These are phyloP conservation scores for Paecilomyces fulvus DNA, from an alignment of 2,329 filamentous ascomycete genomes.

Conservation along the genomic window DNA sequence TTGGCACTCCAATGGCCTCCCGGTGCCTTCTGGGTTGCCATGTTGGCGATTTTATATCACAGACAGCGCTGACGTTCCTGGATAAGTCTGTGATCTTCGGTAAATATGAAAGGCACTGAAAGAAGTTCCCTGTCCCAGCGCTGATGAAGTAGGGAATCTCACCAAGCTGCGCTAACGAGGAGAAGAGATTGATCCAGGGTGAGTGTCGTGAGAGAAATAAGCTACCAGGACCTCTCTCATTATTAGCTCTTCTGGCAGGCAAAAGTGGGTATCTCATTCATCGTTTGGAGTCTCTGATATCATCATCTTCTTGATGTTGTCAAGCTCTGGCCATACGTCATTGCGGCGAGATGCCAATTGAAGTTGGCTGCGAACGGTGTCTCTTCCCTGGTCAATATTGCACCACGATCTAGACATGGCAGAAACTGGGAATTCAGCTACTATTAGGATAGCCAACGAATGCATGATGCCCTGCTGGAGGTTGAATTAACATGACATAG, in stretches of 20 bases:
- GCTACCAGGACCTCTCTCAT: too few species aligned
- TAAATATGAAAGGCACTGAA: background rate
- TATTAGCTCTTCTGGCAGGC: background rate
- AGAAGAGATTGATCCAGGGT: background rate
- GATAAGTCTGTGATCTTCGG: background rate
- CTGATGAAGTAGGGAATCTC: background rate
- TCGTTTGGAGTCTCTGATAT: background rate
- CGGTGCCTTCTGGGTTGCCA: conserved; percentile 40
- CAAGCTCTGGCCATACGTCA: background rate
- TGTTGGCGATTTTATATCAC: conserved; percentile 14
- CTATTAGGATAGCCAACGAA: background rate
- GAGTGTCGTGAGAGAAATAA: background rate
- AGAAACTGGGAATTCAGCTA: background rate
- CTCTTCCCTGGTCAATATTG: background rate
- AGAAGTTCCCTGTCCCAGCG: background rate
- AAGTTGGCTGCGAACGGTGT: background rate
- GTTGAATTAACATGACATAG: background rate
- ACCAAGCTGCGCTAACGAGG: background rate
- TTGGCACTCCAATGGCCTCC: conserved; percentile 70
- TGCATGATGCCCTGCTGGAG: background rate
- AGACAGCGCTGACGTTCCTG: background rate
- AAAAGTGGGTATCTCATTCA: background rate
- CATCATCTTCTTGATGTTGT: background rate
- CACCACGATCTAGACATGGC: background rate
- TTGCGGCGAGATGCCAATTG: background rate